These are phyloP conservation scores for Fusarium decemcellulare DNA, from an alignment of 2,329 filamentous ascomycete genomes.

Conservation along the genomic window DNA sequence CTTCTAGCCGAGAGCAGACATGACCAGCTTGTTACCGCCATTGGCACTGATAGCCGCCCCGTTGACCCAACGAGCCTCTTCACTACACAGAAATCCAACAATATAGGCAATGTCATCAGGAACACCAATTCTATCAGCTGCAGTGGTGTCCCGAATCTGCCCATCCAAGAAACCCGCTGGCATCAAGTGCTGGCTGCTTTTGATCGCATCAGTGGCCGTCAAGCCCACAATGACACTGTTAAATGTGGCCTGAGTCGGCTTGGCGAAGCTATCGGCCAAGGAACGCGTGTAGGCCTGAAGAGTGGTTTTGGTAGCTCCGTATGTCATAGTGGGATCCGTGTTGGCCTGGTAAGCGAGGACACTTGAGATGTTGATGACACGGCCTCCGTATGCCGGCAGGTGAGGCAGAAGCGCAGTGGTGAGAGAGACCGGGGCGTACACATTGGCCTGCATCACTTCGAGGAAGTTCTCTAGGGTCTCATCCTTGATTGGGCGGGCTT, in stretches of 20 bases:
- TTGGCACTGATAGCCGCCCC: background rate
- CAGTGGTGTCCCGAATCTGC: background rate
- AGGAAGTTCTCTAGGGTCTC: background rate
- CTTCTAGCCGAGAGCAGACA: background rate
- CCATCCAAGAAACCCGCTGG: background rate
- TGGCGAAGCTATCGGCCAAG: background rate
- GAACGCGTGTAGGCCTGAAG: background rate
- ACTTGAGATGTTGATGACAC: background rate
- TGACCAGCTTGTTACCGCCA: background rate
- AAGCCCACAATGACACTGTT: background rate
- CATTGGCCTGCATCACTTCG: slow-evolving; percentile 1
- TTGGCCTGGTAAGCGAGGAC: background rate
- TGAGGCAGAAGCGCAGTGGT: background rate
- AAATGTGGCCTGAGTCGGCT: background rate
- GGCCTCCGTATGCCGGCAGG: background rate
- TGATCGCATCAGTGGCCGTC: background rate
- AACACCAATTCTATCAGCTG: background rate
- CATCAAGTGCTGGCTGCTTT: background rate
- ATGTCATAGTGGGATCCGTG: background rate
- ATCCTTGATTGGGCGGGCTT: background rate
- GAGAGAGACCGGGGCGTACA: background rate
- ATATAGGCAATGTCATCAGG: background rate
- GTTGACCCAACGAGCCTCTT: background rate
- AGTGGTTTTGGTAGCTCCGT: background rate
- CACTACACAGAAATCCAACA: background rate